Evolutionary conservation across 495 filamentous ascomycete genomes (phyloP), one percentile per base, ranked within the genome.

Genomic region (Entonaema liquescens): DNA sequence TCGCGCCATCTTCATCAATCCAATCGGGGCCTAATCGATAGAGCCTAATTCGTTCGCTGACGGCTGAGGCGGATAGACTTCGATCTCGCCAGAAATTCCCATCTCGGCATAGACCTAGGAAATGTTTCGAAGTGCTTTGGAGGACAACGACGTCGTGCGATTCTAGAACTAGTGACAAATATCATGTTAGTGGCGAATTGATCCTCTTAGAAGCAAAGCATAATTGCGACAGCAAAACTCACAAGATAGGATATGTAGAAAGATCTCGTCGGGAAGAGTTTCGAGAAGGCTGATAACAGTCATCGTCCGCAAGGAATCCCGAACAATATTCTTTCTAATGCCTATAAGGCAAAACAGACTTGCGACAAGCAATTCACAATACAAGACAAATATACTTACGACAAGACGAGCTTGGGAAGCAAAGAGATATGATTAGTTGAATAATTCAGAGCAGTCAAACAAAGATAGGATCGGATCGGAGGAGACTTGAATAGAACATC

Each of bases 201-300:
- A 8, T 2, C 19, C 31, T 57, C 13, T 19, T 12, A 9, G 25
- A 61, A 59, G 35, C 9, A 28, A 50, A 54, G 47, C 13, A 57
- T 26, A 33, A 23, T 33, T 36, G 21, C 21, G 57, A 40, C 23
- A 33, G 56, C 36, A 63, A 65, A 56, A 81, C 89, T 83, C 82
- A 93, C 90, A 91, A 52, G 89, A 87, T 62, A 91, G 78, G 67
- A 94, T 92, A 74, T 92, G 89, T 70, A 92, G 84, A 50, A 94
- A 77, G 61, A 94, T 87, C 80, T 95, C 92, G 74, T 87, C 86
- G n/a, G 92, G 92, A 33, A 95, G 86, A 40, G 76, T 84, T 61
- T 89, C 83, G 11, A 84, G 71, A 31, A 5, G 62, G 42, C 35
- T 61, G 29, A 40, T 33, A 42, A 63, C 67, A 59, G 72, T 63